A percentile compares a stretch with the other conserved stretches of the same genome.
Evolutionary conservation across 345 rosid species (phyloP).

Genomic region (Pugionium dolabratum): DNA sequence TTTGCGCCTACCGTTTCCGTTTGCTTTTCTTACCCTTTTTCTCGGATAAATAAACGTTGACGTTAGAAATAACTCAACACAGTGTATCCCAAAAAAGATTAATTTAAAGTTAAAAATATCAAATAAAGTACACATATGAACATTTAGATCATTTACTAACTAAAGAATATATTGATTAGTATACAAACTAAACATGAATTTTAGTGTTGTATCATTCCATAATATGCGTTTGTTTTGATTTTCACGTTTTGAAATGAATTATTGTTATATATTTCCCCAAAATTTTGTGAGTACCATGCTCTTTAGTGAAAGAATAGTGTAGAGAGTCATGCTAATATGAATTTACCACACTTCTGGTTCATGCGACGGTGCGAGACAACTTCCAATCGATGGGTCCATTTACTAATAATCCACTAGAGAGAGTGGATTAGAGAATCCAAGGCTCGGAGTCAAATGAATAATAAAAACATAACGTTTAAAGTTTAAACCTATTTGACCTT

Average conservation of each 20-base stretch:
- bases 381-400: slow-evolving; percentile 35
- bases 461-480: neutral
- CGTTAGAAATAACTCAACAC: slow-evolving; percentile 8
- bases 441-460: slow-evolving; percentile 11
- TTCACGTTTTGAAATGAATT: too few relatives aligned
- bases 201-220: neutral
- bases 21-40: neutral
- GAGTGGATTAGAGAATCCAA: slow-evolving; percentile 45
- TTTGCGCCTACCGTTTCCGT: slow-evolving; percentile 42
- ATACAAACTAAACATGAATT: slow-evolving; percentile 6
- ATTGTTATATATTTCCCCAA: neutral
- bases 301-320: too few relatives aligned
- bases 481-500: slow-evolving; percentile 6
- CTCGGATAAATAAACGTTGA: slow-evolving; percentile 25
- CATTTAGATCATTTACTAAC: neutral
- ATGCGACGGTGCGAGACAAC: slow-evolving; percentile 35
- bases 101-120: neutral
- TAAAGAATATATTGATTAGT: neutral
- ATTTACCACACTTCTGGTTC: slow-evolving; percentile 12
- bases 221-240: too few relatives aligned
- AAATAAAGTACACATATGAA: neutral
- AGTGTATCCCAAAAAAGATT: neutral
- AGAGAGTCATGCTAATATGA: neutral
- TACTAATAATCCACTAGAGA: slow-evolving; percentile 26
- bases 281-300: slow-evolving; percentile 25